Evolutionary conservation across 2,329 filamentous ascomycete genomes (phyloP).

Genomic region (Clarireedia sp.): DNA sequence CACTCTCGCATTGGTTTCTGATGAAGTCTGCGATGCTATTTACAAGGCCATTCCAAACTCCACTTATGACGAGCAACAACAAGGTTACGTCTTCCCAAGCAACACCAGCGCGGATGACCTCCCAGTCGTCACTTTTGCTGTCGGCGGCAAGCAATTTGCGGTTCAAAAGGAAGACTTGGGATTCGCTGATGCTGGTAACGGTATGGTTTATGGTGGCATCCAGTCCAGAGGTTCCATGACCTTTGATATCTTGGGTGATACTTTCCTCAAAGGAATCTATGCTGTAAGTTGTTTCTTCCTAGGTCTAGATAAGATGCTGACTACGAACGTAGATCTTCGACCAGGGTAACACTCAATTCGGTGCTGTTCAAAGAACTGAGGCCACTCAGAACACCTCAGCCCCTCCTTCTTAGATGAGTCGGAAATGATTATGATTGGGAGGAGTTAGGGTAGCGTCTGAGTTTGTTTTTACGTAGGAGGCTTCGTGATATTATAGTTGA

Average conservation of each 20-base stretch:
- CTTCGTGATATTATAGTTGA: no score
- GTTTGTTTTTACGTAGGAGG: no score
- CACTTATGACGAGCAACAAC: conserved; percentile 44
- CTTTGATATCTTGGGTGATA: conserved; percentile 52
- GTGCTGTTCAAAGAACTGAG: conserved; percentile 42
- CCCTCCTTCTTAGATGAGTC: conserved; percentile 16
- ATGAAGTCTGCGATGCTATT: conserved; percentile 51
- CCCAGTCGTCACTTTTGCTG: conserved; percentile 53
- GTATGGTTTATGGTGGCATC: conserved; percentile 51
- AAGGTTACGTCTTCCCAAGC: conserved; percentile 58
- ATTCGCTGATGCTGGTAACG: conserved; percentile 45
- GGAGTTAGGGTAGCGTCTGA: no score
- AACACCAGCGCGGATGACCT: conserved; percentile 43
- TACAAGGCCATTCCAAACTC: conserved; percentile 57
- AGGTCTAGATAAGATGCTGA: conserved; percentile 4
- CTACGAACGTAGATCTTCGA: conserved; percentile 44
- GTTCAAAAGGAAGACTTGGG: conserved; percentile 53
- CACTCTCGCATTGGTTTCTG: conserved; percentile 57
- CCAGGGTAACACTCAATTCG: conserved; percentile 47
- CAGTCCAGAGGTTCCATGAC: conserved; percentile 46
- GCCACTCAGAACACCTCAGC: conserved; percentile 21
- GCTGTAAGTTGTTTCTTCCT: conserved; percentile 35
- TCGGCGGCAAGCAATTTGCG: conserved; percentile 51
- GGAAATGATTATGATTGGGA: no score
- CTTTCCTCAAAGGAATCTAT: conserved; percentile 52